phyloP scores from a whole-genome alignment of 2,329 filamentous ascomycete species.

The Penicillium oxalicum region DNA sequence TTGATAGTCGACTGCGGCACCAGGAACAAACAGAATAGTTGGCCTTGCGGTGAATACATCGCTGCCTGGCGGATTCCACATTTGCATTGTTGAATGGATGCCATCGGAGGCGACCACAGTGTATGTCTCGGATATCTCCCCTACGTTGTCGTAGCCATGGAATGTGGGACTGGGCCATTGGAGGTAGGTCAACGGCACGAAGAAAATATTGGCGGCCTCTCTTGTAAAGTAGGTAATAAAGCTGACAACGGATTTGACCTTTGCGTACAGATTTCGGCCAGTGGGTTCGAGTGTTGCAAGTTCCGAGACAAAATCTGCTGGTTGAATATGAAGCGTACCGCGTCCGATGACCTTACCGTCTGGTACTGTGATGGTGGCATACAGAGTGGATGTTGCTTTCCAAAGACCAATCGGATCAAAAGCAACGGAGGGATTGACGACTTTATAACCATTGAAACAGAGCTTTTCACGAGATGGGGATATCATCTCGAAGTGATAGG shows the following conservation, averaged over 20 bases:
- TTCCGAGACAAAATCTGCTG: slow-evolving; percentile 5
- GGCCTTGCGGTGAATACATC: neutral
- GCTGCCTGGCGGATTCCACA: slow-evolving; percentile 1
- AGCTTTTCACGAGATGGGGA: neutral
- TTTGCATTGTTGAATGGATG: slow-evolving; percentile 1
- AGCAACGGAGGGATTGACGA: slow-evolving; percentile 5
- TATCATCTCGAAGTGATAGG: slow-evolving; percentile 5
- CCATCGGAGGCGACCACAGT: neutral
- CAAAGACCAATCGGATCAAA: slow-evolving; percentile 11
- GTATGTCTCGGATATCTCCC: neutral
- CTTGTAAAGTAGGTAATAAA: slow-evolving; percentile 1
- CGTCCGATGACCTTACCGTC: slow-evolving; percentile 5
- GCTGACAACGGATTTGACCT: neutral
- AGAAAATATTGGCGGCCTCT: neutral
- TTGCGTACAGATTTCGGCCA: neutral
- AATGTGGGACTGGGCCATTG: neutral
- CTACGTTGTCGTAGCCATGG: neutral
- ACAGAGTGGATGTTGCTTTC: slow-evolving; percentile 13
- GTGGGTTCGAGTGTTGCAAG: slow-evolving; percentile 1
- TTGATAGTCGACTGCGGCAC: slow-evolving; percentile 2
- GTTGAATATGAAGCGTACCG: slow-evolving; percentile 11
- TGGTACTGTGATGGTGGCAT: slow-evolving; percentile 4
- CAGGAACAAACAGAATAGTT: slow-evolving; percentile 1
- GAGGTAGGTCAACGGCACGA: neutral
- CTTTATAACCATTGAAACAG: slow-evolving; percentile 4